Evolutionary conservation across 176 grass and related monocot genomes (phyloP), one percentile per base, ranked within the genome.

Genomic region (Triticum aestivum): DNA sequence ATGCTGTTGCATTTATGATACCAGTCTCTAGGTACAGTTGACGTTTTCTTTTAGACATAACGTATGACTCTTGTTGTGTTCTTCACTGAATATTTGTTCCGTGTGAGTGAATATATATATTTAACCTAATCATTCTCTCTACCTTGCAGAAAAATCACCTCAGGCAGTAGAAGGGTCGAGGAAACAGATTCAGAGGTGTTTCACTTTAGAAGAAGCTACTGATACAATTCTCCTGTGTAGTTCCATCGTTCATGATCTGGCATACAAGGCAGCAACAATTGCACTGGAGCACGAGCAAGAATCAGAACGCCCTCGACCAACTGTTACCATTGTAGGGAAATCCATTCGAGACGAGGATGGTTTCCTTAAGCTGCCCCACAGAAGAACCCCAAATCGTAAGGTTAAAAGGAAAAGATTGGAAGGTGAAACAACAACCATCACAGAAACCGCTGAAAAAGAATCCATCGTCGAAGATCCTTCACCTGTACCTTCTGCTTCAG

Each of bases 371-470:
- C 67, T 75, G 24, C 70, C 90, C 23, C 59, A 81, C 10, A 95
- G 88, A 87, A 73, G 86, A 35, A 77, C 88, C 21, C 52, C 87
- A 20, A 83, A 90, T 65, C 85, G 88, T 18, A 95, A 91, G 81
- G 91, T 98, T 61, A 95, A 98, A 86, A 88, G 89, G 70, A 98
- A 98, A 89, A 91, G 91, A 82, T 89, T 93, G 74, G 95, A 98
- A 81, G 85, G 77, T 10, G 93, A 93, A 78, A 92, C 63, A 78
- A 90, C 63, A 74, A 89, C 63, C 17, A 44, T 65, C 35, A 58
- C 44, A 8, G 86, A 79, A 64, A 77, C 38, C 9, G 11, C 39
- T 8, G 85, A 89, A 10, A 68, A 61, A 38, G 86, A 83, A 66
- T 41, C 21, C 17, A 20, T 87, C 54, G 51, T n/a, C 3, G 84